These are phyloP conservation scores for Suillus subaureus DNA, from an alignment of 768 basidiomycete genomes.

Conservation along the genomic window DNA sequence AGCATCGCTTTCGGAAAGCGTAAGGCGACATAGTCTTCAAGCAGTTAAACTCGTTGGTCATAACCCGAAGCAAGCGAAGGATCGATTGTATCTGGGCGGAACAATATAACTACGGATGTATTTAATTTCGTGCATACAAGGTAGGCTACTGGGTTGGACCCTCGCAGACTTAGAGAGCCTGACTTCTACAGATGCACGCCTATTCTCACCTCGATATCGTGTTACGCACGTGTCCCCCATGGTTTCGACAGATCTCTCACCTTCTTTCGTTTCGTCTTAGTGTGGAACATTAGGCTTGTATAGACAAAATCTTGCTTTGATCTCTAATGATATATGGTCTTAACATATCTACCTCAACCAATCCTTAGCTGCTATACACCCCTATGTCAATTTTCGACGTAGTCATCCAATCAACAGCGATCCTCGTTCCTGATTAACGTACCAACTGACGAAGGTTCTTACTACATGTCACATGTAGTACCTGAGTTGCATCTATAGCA, in stretches of 20 bases:
- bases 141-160: not conserved
- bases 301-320: not conserved
- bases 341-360: not conserved
- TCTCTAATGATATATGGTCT: not conserved
- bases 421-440: not conserved
- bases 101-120: not conserved
- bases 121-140: not conserved
- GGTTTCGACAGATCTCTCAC: not conserved
- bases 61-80: not conserved
- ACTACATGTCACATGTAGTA: not conserved
- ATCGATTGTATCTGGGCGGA: not conserved
- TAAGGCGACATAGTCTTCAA: not conserved
- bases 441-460: not conserved
- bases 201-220: not conserved
- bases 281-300: not conserved
- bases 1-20: constrained; percentile 2
- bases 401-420: not conserved
- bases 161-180: not conserved
- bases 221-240: not conserved
- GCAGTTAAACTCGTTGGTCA: not conserved
- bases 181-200: not conserved
- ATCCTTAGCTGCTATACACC: not conserved
- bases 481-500: not conserved
- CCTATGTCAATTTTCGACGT: not conserved
- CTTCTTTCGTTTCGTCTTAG: not conserved